phyloP scores from a whole-genome alignment of 257 asterid genomes.

The Capsicum pubescens region DNA sequence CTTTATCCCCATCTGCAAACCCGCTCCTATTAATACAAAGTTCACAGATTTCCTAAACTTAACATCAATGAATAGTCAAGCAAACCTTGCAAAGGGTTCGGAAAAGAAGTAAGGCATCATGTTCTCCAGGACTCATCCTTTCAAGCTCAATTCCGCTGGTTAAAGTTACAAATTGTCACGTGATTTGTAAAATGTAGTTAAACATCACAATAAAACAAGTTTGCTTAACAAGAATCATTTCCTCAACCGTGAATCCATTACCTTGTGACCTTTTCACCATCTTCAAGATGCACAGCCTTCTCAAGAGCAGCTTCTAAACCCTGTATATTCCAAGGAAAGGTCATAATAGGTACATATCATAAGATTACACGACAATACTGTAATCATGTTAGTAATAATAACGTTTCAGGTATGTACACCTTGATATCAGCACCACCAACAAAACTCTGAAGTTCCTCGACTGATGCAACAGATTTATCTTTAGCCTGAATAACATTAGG shows the following conservation, averaged over 20 bases:
- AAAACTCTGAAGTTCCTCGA: slow-evolving; percentile 80
- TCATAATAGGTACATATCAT: slow-evolving; percentile 24
- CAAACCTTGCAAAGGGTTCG: slow-evolving; percentile 99
- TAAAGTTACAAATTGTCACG: slow-evolving; percentile 25
- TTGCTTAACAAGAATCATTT: slow-evolving; percentile 40
- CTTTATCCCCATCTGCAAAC: slow-evolving; percentile 96
- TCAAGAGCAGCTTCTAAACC: slow-evolving; percentile 99
- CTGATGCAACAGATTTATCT: slow-evolving; percentile 62
- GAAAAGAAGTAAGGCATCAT: slow-evolving; percentile 91
- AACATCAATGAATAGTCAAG: slow-evolving; percentile 23
- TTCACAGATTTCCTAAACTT: slow-evolving; percentile 18
- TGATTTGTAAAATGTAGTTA: not conserved
- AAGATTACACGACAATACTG: slow-evolving; percentile 29
- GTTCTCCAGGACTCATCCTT: slow-evolving; percentile 78
- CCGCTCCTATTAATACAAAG: slow-evolving; percentile 12
- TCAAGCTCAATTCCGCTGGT: slow-evolving; percentile 75
- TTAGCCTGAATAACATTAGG: slow-evolving; percentile 50
- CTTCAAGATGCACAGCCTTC: slow-evolving; percentile 96
- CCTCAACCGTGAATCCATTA: slow-evolving; percentile 41
- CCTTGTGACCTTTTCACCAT: slow-evolving; percentile 88
- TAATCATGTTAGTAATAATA: slow-evolving; percentile 16
- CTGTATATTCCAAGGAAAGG: slow-evolving; percentile 46
- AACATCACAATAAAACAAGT: slow-evolving; percentile 24
- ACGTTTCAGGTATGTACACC: slow-evolving; percentile 50
- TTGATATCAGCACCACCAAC: slow-evolving; percentile 91